phyloP scores from a whole-genome alignment of 331 rosid genomes.

The Prunus yedoensis region DNA sequence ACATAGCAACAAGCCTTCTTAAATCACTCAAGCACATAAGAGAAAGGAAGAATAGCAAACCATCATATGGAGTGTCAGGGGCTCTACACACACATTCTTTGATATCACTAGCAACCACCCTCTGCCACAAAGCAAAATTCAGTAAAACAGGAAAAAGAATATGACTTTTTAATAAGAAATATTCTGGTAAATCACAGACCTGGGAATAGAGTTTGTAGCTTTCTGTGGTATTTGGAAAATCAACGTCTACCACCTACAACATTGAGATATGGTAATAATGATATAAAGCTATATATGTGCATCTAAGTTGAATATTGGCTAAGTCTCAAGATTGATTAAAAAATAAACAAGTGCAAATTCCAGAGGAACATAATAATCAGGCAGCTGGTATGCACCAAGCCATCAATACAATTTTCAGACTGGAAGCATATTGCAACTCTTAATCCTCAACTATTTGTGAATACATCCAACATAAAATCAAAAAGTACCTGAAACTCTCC shows the following conservation, averaged over 20 bases:
- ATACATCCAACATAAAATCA: conserved; percentile 15
- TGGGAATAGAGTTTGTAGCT: conserved; percentile 91
- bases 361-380: background rate
- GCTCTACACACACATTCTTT: conserved; percentile 99
- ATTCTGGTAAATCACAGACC: conserved; percentile 53
- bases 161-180: conserved; percentile 23
- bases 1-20: background rate
- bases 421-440: background rate
- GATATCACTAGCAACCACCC: conserved; percentile 94
- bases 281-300: background rate
- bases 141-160: conserved; percentile 22
- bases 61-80: conserved; percentile 97
- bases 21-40: background rate
- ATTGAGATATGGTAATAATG: conserved; percentile 23
- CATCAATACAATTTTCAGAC: background rate
- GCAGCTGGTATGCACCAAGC: background rate
- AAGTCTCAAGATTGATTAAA: background rate
- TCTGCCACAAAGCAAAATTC: conserved; percentile 50
- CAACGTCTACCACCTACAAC: conserved; percentile 77
- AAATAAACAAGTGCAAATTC: background rate
- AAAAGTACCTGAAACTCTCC: conserved; percentile 93
- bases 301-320: background rate
- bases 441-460: background rate
- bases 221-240: conserved; percentile 89
- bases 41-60: conserved; percentile 43